These are phyloP conservation scores for Pythium myriotylum DNA, from an alignment of 352 stramenopile genomes.

Conservation along the genomic window DNA sequence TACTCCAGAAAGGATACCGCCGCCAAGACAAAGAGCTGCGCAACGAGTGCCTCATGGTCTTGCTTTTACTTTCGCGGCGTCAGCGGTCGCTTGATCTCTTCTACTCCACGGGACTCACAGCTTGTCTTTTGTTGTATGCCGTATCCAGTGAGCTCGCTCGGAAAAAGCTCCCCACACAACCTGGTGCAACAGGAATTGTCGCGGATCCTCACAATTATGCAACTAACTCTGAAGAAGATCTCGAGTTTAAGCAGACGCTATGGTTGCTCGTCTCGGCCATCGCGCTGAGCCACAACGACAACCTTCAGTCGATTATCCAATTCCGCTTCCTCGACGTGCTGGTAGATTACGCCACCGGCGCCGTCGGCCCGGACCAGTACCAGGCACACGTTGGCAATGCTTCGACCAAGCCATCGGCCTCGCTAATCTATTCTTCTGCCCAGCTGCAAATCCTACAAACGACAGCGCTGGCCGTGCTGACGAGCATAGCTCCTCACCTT, in stretches of 20 bases:
- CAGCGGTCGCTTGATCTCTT: conserved; percentile 55
- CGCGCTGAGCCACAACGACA: conserved; percentile 47
- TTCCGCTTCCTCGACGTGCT: conserved; percentile 73
- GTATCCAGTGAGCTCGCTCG: conserved; percentile 47
- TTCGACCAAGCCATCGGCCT: neutral
- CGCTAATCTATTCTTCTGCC: conserved; percentile 41
- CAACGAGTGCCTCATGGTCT: conserved; percentile 75
- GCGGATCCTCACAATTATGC: conserved; percentile 63
- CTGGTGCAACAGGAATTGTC: conserved; percentile 34
- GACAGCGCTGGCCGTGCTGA: conserved; percentile 61
- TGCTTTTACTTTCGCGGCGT: conserved; percentile 59
- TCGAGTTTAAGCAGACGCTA: conserved; percentile 84
- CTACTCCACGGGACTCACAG: conserved; percentile 55
- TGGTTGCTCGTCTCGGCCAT: conserved; percentile 71
- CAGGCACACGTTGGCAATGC: neutral
- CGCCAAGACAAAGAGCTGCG: conserved; percentile 80
- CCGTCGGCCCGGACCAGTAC: neutral
- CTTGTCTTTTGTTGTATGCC: conserved; percentile 67
- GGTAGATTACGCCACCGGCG: conserved; percentile 51
- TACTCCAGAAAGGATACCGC: conserved; percentile 61
- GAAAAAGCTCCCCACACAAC: conserved; percentile 8
- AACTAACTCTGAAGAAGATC: conserved; percentile 70
- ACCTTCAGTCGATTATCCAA: conserved; percentile 57
- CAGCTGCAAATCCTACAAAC: conserved; percentile 62
- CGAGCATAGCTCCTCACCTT: conserved; percentile 50